Conservation (phyloP, 768 basidiomycete genomes). For the Glaciozyma martinii region DNA sequence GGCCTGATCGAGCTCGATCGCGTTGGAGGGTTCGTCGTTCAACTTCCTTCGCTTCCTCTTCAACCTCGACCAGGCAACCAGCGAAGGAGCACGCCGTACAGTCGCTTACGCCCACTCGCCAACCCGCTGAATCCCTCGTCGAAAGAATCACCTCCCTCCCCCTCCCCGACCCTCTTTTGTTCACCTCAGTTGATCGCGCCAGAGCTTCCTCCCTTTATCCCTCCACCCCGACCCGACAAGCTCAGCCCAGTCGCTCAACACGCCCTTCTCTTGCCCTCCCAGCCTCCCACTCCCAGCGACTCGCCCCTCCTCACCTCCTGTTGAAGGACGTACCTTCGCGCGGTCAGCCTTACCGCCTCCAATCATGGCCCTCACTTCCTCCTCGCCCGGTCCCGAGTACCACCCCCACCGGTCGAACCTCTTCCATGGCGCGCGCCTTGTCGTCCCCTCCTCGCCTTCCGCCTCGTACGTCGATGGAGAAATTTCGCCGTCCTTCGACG, state of each 20-base stretch:
- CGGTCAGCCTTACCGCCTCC: neutral
- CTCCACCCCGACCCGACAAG: neutral
- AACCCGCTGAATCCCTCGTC: neutral
- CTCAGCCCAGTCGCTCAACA: neutral
- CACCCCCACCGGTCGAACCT: neutral
- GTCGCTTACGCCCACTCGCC: too few relatives aligned
- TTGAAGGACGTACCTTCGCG: neutral
- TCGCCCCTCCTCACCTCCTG: too few relatives aligned
- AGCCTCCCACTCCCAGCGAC: too few relatives aligned
- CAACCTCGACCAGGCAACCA: too few relatives aligned
- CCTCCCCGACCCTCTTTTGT: neutral
- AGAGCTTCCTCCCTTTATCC: neutral
- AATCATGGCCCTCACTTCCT: conserved; percentile 9
- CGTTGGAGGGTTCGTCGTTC: too few relatives aligned
- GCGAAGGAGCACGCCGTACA: too few relatives aligned
- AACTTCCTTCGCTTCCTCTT: too few relatives aligned
- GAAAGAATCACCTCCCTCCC: neutral
- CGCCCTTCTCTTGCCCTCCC: neutral
- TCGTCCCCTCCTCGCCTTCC: conserved; percentile 23
- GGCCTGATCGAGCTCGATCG: too few relatives aligned
- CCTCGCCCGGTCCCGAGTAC: conserved; percentile 7
- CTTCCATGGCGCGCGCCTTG: conserved; percentile 1
- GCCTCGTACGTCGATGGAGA: conserved; percentile 20
- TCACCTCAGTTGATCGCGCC: neutral
- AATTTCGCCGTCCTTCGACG: conserved; percentile 25